These are phyloP conservation scores for Neophaeococcomyces aloes DNA, from an alignment of 2,329 filamentous ascomycete species.

Conservation along the genomic window DNA sequence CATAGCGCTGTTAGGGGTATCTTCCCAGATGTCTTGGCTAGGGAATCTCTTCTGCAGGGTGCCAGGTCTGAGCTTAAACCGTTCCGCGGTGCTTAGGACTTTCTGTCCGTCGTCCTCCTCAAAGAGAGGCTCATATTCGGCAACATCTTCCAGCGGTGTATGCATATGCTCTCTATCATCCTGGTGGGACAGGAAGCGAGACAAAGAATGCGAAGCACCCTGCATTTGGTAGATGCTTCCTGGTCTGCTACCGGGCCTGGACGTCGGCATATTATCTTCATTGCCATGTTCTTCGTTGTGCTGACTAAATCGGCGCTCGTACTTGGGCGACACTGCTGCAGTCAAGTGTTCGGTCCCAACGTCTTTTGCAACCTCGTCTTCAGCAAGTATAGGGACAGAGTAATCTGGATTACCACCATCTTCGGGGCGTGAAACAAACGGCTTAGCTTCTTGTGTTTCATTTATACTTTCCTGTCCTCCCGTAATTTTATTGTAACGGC, in stretches of 20 bases:
- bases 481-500: conserved; percentile 24
- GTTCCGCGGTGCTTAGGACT: conserved; percentile 42
- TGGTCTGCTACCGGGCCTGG: conserved; percentile 53
- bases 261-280: conserved; percentile 43
- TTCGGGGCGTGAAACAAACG: conserved; percentile 34
- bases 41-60: conserved; percentile 64
- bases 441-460: conserved; percentile 41
- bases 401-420: conserved; percentile 50
- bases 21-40: conserved; percentile 95
- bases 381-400: conserved; percentile 71
- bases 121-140: conserved; percentile 93
- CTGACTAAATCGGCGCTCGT: conserved; percentile 52
- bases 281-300: conserved; percentile 45
- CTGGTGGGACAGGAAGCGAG: conserved; percentile 45
- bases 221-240: conserved; percentile 51
- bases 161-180: conserved; percentile 42
- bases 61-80: conserved; percentile 45
- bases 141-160: conserved; percentile 73
- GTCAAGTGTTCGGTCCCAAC: conserved; percentile 57
- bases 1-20: conserved; percentile 76
- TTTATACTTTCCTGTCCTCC: conserved; percentile 34
- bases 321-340: conserved; percentile 69
- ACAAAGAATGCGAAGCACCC: conserved; percentile 27
- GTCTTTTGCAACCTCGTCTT: conserved; percentile 74
- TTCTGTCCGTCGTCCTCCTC: conserved; percentile 54